Evolutionary conservation across 1,139 yeast genomes (phyloP).

Genomic region (Scheffersomyces illinoinensis): DNA sequence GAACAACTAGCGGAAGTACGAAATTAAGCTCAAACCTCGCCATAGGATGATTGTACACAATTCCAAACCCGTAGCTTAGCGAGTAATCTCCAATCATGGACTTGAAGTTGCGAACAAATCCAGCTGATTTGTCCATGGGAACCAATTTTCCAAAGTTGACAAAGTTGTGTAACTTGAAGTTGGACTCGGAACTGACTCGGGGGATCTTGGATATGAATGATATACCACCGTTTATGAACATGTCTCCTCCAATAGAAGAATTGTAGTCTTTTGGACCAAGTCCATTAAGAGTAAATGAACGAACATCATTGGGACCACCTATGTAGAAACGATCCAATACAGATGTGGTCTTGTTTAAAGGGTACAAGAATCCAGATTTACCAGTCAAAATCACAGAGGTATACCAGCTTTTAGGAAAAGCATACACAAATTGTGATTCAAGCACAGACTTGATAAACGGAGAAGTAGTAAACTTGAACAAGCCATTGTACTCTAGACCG

Average conservation of each 20-base stretch:
- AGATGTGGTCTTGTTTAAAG: constrained; percentile 29
- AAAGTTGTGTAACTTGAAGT: constrained; percentile 69
- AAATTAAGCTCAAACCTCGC: constrained; percentile 92
- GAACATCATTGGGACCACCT: constrained; percentile 81
- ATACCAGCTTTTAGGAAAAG: constrained; percentile 14
- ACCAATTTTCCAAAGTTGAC: constrained; percentile 73
- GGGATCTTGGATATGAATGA: constrained; percentile 72
- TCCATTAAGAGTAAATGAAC: constrained; percentile 77
- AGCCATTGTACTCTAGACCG: constrained; percentile 60
- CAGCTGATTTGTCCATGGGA: constrained; percentile 32
- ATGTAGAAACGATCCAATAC: constrained; percentile 61
- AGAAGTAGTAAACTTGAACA: constrained; percentile 25
- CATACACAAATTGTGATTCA: constrained; percentile 47
- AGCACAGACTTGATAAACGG: constrained; percentile 47
- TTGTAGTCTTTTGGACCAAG: constrained; percentile 78
- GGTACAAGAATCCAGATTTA: constrained; percentile 54
- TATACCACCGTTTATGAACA: constrained; percentile 68
- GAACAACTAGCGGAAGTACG: constrained; percentile 71
- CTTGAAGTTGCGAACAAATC: constrained; percentile 18
- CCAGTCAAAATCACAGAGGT: constrained; percentile 43
- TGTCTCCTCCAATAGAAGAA: constrained; percentile 76
- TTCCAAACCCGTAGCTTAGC: constrained; percentile 69
- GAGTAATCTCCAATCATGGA: constrained; percentile 40
- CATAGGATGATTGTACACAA: constrained; percentile 80
- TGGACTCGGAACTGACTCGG: constrained; percentile 51